Evolutionary conservation across 148 eudicot genomes (phyloP).

Genomic region (Linanthus parryae): DNA sequence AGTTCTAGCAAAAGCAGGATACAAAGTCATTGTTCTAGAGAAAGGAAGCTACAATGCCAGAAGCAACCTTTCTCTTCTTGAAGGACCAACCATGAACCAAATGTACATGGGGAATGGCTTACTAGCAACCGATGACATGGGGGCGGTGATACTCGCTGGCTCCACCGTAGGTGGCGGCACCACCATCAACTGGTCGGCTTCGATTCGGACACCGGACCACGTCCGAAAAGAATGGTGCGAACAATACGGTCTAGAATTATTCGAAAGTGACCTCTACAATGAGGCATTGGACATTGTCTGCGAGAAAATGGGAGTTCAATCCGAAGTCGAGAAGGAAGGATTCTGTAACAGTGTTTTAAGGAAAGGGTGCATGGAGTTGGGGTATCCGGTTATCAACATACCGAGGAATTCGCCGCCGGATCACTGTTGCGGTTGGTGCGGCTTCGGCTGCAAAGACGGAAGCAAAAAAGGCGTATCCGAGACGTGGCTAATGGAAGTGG

Average conservation of each 20-base stretch:
- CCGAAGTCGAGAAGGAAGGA: constrained; percentile 51
- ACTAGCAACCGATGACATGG: constrained; percentile 34
- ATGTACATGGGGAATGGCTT: constrained; percentile 70
- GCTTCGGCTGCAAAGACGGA: constrained; percentile 77
- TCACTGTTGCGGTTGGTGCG: constrained; percentile 85
- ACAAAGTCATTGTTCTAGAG: constrained; percentile 70
- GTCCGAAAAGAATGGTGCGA: constrained; percentile 54
- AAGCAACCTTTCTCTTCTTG: constrained; percentile 51
- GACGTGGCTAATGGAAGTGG: constrained; percentile 68
- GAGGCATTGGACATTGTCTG: constrained; percentile 62
- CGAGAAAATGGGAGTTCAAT: constrained; percentile 61
- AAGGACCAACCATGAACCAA: constrained; percentile 46
- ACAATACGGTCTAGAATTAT: constrained; percentile 33
- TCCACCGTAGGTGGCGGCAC: constrained; percentile 87
- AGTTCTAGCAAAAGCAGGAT: constrained; percentile 58
- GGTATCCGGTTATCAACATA: constrained; percentile 39
- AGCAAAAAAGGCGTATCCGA: constrained; percentile 70
- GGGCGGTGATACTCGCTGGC: constrained; percentile 40
- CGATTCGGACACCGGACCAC: constrained; percentile 51
- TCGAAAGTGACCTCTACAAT: constrained; percentile 33
- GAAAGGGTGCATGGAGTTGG: constrained; percentile 61
- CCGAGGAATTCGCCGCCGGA: constrained; percentile 51
- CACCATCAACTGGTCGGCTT: constrained; percentile 68
- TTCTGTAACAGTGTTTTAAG: constrained; percentile 51
- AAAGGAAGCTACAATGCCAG: constrained; percentile 59